Evolutionary conservation across 495 filamentous ascomycete genomes (phyloP), one percentile per base, ranked within the genome.

Genomic region (Cudoniella acicularis): DNA sequence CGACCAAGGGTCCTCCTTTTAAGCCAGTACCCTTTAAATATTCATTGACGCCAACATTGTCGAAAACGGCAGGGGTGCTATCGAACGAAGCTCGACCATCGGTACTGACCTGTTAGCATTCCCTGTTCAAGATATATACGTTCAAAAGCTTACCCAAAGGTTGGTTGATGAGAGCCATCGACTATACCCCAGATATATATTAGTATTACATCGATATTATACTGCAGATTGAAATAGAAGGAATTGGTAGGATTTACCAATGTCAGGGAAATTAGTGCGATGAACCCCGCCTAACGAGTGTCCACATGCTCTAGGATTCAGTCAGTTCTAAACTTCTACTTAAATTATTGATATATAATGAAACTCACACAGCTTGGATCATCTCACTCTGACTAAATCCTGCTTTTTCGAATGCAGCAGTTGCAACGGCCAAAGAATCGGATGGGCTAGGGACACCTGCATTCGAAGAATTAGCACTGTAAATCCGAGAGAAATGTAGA

Each of bases 391-490:
- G 42, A 20, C 54, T 62, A 41, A 69, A 69, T 1, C 67, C 67
- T 10, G 62, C 60, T 23, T 49, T 66, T 10, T 55, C 54, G 52
- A 69, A 69, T 3, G 42, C 57, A 2, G 22, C 47, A 1, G 25
- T 62, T 27, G 62, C 50, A 4, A 54, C 56, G 1, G 49, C 42
- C 2, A 69, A 36, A 46, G 53, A 45, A 48, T 69, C 50, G 6
- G 56, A 18, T 36, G 76, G 76, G 26, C 70, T 63, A 6, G 76
- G 76, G 10, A 77, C 74, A 27, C 76, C 75, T 16, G 57, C 23
- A n/a, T n/a, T n/a, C n/a, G n/a, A n/a, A n/a, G n/a, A n/a, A n/a
- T n/a, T n/a, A n/a, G n/a, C n/a, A n/a, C n/a, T n/a, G n/a, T n/a
- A n/a, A n/a, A n/a, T n/a, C n/a, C n/a, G n/a, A n/a, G n/a, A n/a